Conservation (phyloP, 2,329 filamentous ascomycete genomes). For the Amylocarpus encephaloides region DNA sequence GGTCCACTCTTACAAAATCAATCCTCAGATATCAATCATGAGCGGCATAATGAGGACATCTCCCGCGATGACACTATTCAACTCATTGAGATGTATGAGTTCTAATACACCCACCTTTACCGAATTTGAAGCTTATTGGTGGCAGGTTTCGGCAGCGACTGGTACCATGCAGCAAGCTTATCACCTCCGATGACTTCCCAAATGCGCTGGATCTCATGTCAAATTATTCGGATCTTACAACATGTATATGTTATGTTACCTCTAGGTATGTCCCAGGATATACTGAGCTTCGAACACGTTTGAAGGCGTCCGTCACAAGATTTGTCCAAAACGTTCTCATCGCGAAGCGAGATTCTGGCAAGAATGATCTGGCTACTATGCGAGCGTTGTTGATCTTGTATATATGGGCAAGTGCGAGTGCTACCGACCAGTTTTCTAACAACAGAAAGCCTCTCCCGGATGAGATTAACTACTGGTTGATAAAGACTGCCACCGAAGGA, state of each 20-base stretch:
- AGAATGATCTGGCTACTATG: background rate
- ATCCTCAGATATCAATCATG: background rate
- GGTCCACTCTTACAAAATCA: too few relatives aligned
- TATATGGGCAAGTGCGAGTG: background rate
- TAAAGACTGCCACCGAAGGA: background rate
- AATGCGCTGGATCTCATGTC: background rate
- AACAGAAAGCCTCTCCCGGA: background rate
- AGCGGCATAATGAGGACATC: background rate
- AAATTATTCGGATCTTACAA: background rate
- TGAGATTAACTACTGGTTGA: background rate
- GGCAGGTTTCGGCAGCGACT: slow-evolving; percentile 1
- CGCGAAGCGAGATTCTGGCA: background rate
- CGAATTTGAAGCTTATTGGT: background rate
- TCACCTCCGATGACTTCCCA: background rate
- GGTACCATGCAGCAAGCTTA: background rate
- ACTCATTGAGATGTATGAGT: background rate
- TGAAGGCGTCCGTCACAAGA: background rate
- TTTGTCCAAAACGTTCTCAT: background rate
- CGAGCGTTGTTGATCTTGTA: background rate
- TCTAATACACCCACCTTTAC: background rate
- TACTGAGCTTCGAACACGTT: background rate
- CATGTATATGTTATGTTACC: slow-evolving; percentile 2
- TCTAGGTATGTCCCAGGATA: background rate
- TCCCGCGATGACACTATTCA: background rate
- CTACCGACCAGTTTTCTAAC: background rate